Conservation (phyloP, 2,329 filamentous ascomycete genomes). For the Ophiostoma ulmi region DNA sequence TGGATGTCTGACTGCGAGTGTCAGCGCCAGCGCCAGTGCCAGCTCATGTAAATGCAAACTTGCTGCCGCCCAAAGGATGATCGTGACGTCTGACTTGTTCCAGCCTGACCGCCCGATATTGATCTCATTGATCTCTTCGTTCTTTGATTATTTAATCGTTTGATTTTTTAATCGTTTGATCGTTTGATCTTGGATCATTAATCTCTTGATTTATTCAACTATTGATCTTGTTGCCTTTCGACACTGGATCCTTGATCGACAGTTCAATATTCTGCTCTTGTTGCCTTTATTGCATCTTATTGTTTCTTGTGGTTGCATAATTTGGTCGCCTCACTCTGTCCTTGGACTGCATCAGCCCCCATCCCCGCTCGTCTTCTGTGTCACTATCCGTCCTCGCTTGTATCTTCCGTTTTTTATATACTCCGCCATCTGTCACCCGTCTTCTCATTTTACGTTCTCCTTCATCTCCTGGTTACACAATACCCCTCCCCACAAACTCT, state of each 20-base stretch:
- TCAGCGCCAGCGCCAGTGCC: background rate
- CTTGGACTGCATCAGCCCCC: background rate
- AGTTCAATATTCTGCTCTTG: background rate
- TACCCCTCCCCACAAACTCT: background rate
- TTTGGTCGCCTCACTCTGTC: background rate
- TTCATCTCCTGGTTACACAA: background rate
- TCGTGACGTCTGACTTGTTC: conserved; percentile 2
- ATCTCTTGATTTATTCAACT: too few species aligned
- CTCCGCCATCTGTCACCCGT: background rate
- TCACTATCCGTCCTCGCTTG: background rate
- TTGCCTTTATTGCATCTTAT: background rate
- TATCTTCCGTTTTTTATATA: background rate
- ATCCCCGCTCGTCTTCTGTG: background rate
- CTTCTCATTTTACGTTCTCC: background rate
- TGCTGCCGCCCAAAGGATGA: conserved; percentile 2
- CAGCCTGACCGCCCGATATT: conserved; percentile 2
- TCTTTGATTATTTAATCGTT: background rate
- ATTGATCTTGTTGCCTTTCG: too few species aligned
- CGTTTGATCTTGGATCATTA: too few species aligned
- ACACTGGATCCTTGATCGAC: too few species aligned
- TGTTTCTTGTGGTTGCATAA: background rate
- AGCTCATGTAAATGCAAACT: background rate
- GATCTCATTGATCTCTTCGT: background rate
- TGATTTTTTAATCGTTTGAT: too few species aligned
- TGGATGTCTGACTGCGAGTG: background rate